phyloP scores from a whole-genome alignment of 2,329 filamentous ascomycete species.

The Curvularia eragrostidis region DNA sequence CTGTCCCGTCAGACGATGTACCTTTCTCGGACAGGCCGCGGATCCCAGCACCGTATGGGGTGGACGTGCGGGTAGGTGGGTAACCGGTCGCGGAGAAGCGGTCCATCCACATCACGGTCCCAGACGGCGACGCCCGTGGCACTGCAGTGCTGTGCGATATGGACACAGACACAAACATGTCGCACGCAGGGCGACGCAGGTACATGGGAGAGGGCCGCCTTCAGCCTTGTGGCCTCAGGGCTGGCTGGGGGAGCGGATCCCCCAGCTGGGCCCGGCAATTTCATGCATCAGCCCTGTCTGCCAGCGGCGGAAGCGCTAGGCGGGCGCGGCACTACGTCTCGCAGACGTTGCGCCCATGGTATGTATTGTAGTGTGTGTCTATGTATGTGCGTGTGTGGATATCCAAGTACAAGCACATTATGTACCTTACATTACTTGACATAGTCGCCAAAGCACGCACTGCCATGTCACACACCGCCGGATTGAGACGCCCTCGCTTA shows the following conservation, averaged over 20 bases:
- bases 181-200: conserved; percentile 15
- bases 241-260: conserved; percentile 24
- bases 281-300: conserved; percentile 26
- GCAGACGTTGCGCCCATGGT: no score
- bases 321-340: no score
- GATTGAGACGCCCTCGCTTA: conserved; percentile 19
- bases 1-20: not conserved
- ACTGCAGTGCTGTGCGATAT: conserved; percentile 4
- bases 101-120: not conserved
- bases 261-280: conserved; percentile 21
- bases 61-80: no score
- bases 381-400: no score
- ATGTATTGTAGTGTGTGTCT: no score
- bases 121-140: no score
- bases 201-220: conserved; percentile 17
- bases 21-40: not conserved
- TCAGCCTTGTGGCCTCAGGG: conserved; percentile 20
- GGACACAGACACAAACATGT: no score
- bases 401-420: no score
- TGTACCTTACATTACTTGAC: no score
- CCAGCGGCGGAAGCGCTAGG: conserved; percentile 16
- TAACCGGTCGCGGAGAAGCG: not conserved
- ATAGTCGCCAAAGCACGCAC: conserved; percentile 14
- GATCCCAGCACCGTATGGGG: not conserved
- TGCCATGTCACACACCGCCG: conserved; percentile 24